Percentiles rank a stretch among this genome's conserved stretches.
These are phyloP conservation scores for Aspergillus sp. DNA, from an alignment of 2,329 filamentous ascomycete genomes.

Conservation along the genomic window DNA sequence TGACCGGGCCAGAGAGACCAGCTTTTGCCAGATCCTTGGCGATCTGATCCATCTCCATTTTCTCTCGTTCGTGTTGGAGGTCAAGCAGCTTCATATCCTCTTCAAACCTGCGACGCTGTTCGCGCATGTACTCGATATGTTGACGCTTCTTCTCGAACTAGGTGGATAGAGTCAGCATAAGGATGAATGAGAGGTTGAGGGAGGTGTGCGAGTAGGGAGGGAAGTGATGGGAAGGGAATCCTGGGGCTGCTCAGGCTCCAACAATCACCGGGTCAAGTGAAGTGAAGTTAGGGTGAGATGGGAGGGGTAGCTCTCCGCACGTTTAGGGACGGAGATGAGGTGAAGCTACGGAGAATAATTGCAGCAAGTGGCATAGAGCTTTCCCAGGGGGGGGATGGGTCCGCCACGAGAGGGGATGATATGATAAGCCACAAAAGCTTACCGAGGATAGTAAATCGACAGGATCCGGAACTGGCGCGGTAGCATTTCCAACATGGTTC, in stretches of 20 bases:
- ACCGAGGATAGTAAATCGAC: constrained; percentile 54
- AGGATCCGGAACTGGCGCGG: constrained; percentile 53
- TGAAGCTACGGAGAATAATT: too few species aligned
- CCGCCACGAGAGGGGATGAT: not conserved
- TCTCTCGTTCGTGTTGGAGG: constrained; percentile 76
- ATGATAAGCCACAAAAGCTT: constrained; percentile 29
- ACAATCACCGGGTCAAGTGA: not conserved
- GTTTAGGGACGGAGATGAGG: too few species aligned
- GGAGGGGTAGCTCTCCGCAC: not conserved
- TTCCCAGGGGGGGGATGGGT: not conserved
- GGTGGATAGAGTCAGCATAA: constrained; percentile 36
- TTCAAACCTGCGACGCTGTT: constrained; percentile 86
- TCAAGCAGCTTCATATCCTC: constrained; percentile 89
- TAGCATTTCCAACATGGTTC: constrained; percentile 42
- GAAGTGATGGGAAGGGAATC: not conserved
- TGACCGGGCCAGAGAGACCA: constrained; percentile 68
- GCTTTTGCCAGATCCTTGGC: constrained; percentile 70
- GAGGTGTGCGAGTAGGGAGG: not conserved
- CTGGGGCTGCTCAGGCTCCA: not conserved
- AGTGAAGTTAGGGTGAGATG: too few species aligned
- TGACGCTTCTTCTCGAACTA: constrained; percentile 92
- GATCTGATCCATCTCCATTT: constrained; percentile 80
- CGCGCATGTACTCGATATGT: constrained; percentile 86
- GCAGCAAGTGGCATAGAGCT: not conserved
- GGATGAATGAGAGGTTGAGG: constrained; percentile 7